These are phyloP conservation scores for Medicago lupulina DNA, from an alignment of 306 rosid species.

Conservation along the genomic window DNA sequence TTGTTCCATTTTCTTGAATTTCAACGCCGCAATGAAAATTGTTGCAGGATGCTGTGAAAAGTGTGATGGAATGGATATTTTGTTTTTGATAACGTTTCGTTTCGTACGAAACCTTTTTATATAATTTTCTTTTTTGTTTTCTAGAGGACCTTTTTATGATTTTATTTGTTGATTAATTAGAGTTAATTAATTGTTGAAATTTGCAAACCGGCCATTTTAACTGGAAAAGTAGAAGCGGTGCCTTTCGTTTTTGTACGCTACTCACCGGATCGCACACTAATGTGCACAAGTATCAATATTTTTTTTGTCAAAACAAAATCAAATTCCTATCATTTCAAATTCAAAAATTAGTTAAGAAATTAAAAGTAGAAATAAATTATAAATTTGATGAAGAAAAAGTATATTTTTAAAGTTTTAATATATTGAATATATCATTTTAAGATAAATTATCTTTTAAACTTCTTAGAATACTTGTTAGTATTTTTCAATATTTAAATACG, in stretches of 20 bases:
- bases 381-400: no score
- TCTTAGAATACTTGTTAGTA: no score
- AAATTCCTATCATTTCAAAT: no score
- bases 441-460: no score
- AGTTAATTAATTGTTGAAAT: no score
- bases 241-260: not conserved
- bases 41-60: not conserved
- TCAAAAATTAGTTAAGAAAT: no score
- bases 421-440: no score
- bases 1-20: constrained; percentile 58
- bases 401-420: no score
- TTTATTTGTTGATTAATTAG: not conserved
- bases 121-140: not conserved
- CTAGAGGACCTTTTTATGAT: not conserved
- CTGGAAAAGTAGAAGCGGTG: constrained; percentile 14
- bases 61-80: not conserved
- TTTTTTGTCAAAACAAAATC: no score
- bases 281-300: no score
- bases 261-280: not conserved
- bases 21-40: constrained; percentile 19
- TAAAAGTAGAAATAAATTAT: no score
- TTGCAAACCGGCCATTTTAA: not conserved
- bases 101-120: not conserved
- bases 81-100: constrained; percentile 34
- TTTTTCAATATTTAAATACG: no score